Percentiles rank a stretch among this genome's conserved stretches.
These are phyloP conservation scores for Pseudonectria foliicola DNA, from an alignment of 2,329 filamentous ascomycete species.

Conservation along the genomic window DNA sequence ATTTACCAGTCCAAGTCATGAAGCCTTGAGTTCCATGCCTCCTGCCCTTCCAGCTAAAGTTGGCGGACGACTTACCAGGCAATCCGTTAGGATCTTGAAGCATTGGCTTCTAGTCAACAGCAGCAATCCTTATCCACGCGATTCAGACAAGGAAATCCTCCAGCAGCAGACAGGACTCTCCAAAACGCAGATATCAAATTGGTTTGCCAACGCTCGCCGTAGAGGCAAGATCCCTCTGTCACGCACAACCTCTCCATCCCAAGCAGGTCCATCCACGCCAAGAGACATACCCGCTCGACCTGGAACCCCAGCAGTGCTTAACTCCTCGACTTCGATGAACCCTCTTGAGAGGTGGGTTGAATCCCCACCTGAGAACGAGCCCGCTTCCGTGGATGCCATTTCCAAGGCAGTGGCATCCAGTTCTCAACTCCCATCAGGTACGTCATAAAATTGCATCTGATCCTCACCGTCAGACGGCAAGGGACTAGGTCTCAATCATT, in stretches of 20 bases:
- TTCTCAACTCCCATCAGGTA: constrained; percentile 10
- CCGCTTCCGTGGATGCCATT: constrained; percentile 24
- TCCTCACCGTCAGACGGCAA: not conserved
- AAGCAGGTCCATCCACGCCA: constrained; percentile 16
- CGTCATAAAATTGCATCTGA: constrained; percentile 24
- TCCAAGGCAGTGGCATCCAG: constrained; percentile 20
- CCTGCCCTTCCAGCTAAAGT: constrained; percentile 11
- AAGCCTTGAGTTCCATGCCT: not conserved
- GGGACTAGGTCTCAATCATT: too few relatives aligned
- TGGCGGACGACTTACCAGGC: constrained; percentile 48
- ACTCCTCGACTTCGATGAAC: constrained; percentile 14
- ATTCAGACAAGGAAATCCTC: constrained; percentile 70
- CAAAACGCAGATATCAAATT: constrained; percentile 75
- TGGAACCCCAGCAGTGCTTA: constrained; percentile 28
- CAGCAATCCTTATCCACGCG: constrained; percentile 74
- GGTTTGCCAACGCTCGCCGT: constrained; percentile 79
- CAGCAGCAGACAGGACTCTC: constrained; percentile 68
- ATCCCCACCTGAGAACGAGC: constrained; percentile 26
- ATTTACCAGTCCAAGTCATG: too few relatives aligned
- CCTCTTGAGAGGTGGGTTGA: constrained; percentile 26
- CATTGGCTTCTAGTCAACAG: constrained; percentile 71
- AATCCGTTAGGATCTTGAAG: constrained; percentile 68
- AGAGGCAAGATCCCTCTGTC: constrained; percentile 56
- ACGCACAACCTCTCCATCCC: constrained; percentile 9
- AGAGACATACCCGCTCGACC: constrained; percentile 50